Evolutionary conservation across 495 filamentous ascomycete genomes (phyloP).

Genomic region (Immersiella caudata): DNA sequence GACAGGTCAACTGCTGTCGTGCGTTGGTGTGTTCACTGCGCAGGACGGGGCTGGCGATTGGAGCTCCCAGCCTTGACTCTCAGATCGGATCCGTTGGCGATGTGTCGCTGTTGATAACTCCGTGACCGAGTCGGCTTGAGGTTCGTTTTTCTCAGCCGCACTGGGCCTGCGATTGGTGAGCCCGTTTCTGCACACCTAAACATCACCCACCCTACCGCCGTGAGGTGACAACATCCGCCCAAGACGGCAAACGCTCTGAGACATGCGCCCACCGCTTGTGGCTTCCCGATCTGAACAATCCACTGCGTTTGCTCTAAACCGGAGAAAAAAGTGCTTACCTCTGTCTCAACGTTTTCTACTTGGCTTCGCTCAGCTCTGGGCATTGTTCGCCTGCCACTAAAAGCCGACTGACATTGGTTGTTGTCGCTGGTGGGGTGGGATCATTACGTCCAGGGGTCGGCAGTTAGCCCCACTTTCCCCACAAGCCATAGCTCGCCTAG

Average conservation of each 20-base stretch:
- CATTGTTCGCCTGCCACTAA: background rate
- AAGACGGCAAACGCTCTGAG: background rate
- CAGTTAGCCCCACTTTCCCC: background rate
- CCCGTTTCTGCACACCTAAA: background rate
- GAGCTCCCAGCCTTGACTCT: background rate
- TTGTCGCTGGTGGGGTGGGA: background rate
- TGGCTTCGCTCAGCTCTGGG: background rate
- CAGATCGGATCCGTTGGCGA: background rate
- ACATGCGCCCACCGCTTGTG: background rate
- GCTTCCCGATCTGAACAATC: background rate
- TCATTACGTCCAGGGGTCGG: background rate
- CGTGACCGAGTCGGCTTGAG: background rate
- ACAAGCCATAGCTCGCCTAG: background rate
- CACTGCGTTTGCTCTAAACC: background rate
- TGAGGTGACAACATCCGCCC: background rate
- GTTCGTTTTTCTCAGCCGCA: conserved; percentile 6
- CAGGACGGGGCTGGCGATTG: background rate
- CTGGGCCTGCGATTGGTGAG: conserved; percentile 2
- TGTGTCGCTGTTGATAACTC: background rate
- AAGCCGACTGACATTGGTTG: background rate
- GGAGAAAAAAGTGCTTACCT: background rate
- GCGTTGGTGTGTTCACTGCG: background rate
- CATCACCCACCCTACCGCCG: background rate
- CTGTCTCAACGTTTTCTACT: background rate
- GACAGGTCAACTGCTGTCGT: background rate